Conservation (phyloP, 768 basidiomycete genomes). For the Cubamyces sp. region DNA sequence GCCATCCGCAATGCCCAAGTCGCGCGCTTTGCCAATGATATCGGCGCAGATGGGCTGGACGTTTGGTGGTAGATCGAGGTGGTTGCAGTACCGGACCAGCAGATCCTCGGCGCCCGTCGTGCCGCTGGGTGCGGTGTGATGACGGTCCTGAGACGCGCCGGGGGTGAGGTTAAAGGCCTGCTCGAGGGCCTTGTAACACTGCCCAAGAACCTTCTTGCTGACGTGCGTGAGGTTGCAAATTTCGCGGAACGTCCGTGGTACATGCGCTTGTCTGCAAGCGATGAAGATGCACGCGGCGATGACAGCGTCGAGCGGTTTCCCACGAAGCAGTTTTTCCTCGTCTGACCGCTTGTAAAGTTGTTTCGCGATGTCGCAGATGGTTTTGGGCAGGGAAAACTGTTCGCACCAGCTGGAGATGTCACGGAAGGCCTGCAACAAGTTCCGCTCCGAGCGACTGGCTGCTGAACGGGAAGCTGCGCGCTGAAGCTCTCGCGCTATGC, state of each 20-base stretch:
- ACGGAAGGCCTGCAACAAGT: constrained; percentile 85
- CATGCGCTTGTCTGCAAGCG: constrained; percentile 92
- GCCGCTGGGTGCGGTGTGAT: constrained; percentile 44
- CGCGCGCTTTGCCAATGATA: constrained; percentile 78
- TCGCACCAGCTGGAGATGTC: constrained; percentile 96
- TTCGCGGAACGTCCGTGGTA: constrained; percentile 95
- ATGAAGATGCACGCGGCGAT: constrained; percentile 99
- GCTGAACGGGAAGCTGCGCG: constrained; percentile 87
- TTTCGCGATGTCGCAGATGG: constrained; percentile 94
- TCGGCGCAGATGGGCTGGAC: constrained; percentile 84
- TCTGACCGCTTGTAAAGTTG: constrained; percentile 97
- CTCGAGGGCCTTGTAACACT: constrained; percentile 89
- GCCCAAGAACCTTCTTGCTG: constrained; percentile 93
- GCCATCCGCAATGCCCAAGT: constrained; percentile 90
- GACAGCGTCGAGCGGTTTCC: constrained; percentile 90
- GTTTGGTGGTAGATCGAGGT: constrained; percentile 81
- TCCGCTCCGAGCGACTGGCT: constrained; percentile 79
- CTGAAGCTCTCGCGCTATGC: constrained; percentile 89
- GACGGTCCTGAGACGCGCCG: constrained; percentile 62
- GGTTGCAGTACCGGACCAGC: constrained; percentile 92
- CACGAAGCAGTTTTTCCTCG: constrained; percentile 90
- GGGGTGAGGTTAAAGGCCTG: constrained; percentile 86
- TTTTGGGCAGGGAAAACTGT: constrained; percentile 90
- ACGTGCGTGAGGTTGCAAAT: constrained; percentile 93
- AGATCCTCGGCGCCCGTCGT: constrained; percentile 83